A percentile compares a stretch with the other conserved stretches of the same genome.
Evolutionary conservation across 108 stramenopile species (phyloP).

Genomic region (Tribonema minus): DNA sequence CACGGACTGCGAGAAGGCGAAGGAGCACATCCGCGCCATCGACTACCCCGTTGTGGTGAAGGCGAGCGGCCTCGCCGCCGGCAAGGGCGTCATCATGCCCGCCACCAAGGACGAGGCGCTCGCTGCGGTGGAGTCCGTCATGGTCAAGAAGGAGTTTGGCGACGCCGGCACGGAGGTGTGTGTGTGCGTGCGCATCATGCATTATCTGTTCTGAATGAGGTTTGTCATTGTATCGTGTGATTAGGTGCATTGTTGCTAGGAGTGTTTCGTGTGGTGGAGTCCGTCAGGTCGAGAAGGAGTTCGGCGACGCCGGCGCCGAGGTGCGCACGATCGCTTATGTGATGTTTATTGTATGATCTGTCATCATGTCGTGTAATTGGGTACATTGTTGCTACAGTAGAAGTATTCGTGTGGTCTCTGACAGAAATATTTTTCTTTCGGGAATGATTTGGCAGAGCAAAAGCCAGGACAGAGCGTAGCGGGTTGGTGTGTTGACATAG

Average conservation of each 20-base stretch:
- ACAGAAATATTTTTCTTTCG: no score
- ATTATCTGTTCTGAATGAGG: no score
- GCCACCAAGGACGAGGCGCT: constrained; percentile 81
- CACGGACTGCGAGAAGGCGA: constrained; percentile 66
- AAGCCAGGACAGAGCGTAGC: no score
- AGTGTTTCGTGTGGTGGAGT: constrained; percentile 78
- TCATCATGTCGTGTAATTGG: no score
- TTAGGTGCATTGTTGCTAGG: no score
- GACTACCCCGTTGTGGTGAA: constrained; percentile 92
- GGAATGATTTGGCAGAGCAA: no score
- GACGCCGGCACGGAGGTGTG: constrained; percentile 71
- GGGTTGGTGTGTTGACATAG: no score
- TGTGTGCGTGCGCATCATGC: no score
- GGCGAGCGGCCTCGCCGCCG: constrained; percentile 96
- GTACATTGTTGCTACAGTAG: no score
- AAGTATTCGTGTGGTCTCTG: constrained; percentile 81
- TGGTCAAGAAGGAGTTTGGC: constrained; percentile 88
- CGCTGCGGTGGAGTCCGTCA: constrained; percentile 81
- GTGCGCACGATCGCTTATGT: no score
- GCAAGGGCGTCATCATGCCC: constrained; percentile 95
- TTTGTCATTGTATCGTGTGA: no score
- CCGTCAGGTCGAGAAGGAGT: constrained; percentile 86
- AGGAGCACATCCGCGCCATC: constrained; percentile 58
- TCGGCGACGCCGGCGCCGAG: constrained; percentile 84
- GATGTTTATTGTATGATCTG: no score